phyloP scores from a whole-genome alignment of 2,329 filamentous ascomycete species.

The Rhexocercosporidium sp. region DNA sequence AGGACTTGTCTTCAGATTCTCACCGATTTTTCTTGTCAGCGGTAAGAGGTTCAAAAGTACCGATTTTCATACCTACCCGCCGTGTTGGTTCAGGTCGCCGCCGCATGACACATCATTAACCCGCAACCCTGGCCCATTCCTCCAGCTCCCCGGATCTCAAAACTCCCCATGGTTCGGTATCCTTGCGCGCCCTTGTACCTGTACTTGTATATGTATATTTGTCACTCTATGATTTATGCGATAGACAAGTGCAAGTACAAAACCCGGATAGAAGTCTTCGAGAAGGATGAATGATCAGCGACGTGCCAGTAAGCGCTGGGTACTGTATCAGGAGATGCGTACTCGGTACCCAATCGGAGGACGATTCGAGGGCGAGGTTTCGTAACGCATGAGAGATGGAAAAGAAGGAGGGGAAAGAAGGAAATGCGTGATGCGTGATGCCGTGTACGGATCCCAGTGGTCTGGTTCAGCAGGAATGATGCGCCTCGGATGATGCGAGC shows the following conservation, averaged over 20 bases:
- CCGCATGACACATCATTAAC: neutral
- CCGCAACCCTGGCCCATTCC: neutral
- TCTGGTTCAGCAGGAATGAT: constrained; percentile 2
- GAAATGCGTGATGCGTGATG: neutral
- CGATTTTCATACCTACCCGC: neutral
- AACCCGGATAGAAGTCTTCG: too few relatives aligned
- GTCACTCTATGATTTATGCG: too few relatives aligned
- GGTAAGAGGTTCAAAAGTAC: neutral
- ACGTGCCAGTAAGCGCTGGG: too few relatives aligned
- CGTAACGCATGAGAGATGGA: neutral
- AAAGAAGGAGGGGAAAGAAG: neutral
- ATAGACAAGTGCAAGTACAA: too few relatives aligned
- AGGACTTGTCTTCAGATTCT: neutral
- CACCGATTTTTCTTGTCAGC: neutral
- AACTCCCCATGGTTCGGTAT: neutral
- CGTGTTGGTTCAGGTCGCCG: neutral
- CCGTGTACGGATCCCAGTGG: neutral
- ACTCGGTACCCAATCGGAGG: neutral
- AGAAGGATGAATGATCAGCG: too few relatives aligned
- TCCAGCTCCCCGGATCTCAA: neutral
- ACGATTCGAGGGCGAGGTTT: neutral
- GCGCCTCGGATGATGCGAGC: neutral
- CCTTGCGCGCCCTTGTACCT: neutral
- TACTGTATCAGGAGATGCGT: neutral
- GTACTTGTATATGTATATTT: too few relatives aligned